Evolutionary conservation across 345 rosid species (phyloP), one percentile per base, ranked within the genome.

Genomic region (Sonneratia alba): DNA sequence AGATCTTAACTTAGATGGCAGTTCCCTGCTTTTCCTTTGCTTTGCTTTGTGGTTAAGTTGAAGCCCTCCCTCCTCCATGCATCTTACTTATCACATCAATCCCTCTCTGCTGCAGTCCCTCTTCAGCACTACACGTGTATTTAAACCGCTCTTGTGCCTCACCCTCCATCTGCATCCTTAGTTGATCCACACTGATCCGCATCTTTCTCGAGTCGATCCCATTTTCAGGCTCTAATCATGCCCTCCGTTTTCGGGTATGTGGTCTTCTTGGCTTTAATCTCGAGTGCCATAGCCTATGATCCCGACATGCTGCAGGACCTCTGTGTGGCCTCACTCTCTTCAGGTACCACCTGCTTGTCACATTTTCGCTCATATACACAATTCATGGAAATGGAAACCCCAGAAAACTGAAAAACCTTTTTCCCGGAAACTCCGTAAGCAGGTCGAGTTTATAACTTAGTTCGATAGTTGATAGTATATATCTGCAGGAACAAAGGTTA

Each of bases 221-320:
- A 22, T 22, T 57, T 10, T n/a, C 36, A 8, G 11, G 40, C 7
- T 43, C 38, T 6, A 27, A 42, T 68, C 15, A 72, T 48, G 55
- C 18, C 0, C 51, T 22, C 61, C 0, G 32, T 72, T 57, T 72
- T 72, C 69, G 57, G 71, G 3, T 74, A 2, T 69, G 19, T 84
- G 27, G 67, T 75, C 48, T 15, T 70, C 40, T 71, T 77, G 43
- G 43, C 71, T 11, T 64, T 74, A 34, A n/a, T 87, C 38, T 64
- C 76, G 4, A 72, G 74, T 65, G 69, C 74, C 24, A 48, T 67
- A 38, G 88, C 87, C 12, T 81, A 77, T 22, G 91, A 89, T 69
- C 86, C 94, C 8, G 94, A 89, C 72, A 73, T 75, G 73, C 91
- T 87, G 67, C 94, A 89, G 79, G 94, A 89, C 79, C 70, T 87